Evolutionary conservation across 208 protist genomes (phyloP), one percentile per base, ranked within the genome.

Genomic region (Leishmania braziliensis): DNA sequence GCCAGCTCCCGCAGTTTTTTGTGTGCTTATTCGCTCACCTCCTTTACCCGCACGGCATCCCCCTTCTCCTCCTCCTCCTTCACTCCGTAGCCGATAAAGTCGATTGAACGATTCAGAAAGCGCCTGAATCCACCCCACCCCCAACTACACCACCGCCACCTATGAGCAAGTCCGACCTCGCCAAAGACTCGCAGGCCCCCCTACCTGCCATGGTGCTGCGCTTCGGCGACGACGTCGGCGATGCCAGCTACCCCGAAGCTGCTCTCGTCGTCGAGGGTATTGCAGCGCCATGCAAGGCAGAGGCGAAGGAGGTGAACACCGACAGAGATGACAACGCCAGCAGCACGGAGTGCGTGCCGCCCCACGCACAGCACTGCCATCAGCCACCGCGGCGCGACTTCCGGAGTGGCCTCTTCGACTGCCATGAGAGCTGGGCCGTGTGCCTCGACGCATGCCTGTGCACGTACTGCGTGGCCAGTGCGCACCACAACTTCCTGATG

Each of bases 381-480:
- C 63, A 39, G 36, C 20, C 63, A 20, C 70, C n/a, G 70, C 72
- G 9, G 18, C 58, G 16, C 18, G 58, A 77, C 79, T 82, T 82
- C 72, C 71, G 48, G 26, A 82, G 58, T 8, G 78, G 83, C 43
- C 50, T 90, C 76, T 84, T 70, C 58, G 65, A 85, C 43, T 81
- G 65, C 69, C 26, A n/a, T 8, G 46, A 66, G 62, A 84, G 84
- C 77, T 53, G 68, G 51, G 29, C 50, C 14, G 58, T 72, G 50
- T 80, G 39, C 68, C 10, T 71, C 26, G 87, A 90, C 26, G 76
- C 77, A 20, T 78, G 8, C 16, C 63, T 74, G 66, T 88, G 87
- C 70, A 43, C 70, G 29, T 86, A 85, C 81, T 90, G 84, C 81
- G 43, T 77, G 3, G 73, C 63, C 63, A 78, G 76, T 39, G 75